Conservation (phyloP, 352 stramenopile species). For the Aphanomyces euteiches region DNA sequence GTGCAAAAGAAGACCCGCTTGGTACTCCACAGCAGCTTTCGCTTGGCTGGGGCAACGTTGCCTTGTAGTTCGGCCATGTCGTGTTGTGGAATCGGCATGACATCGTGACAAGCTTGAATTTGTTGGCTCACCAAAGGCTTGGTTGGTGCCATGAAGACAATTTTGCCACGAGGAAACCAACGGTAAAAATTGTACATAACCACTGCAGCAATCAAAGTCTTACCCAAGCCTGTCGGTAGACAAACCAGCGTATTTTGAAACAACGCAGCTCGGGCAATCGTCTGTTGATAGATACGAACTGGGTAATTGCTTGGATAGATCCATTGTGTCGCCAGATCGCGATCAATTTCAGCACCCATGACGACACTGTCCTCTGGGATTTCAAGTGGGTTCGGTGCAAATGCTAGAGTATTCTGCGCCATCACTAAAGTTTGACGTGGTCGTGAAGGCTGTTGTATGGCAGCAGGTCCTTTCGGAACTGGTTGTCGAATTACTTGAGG, state of each 20-base stretch:
- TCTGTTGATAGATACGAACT: constrained; percentile 93
- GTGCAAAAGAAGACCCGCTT: constrained; percentile 98
- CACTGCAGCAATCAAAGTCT: constrained; percentile 98
- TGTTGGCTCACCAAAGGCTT: constrained; percentile 98
- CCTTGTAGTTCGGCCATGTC: constrained; percentile 85
- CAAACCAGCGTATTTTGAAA: constrained; percentile 98
- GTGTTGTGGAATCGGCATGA: constrained; percentile 90
- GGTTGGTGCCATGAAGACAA: constrained; percentile 98
- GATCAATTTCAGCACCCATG: constrained; percentile 54
- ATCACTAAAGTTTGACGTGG: constrained; percentile 2
- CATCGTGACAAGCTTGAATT: constrained; percentile 93
- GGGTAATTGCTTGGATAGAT: constrained; percentile 90
- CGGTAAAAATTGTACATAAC: constrained; percentile 99
- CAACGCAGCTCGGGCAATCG: constrained; percentile 90
- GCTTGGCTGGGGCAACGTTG: constrained; percentile 58
- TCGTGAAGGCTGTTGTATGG: not conserved
- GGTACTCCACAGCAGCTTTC: constrained; percentile 86
- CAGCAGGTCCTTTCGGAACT: not conserved
- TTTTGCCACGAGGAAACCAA: constrained; percentile 94
- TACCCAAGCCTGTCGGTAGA: constrained; percentile 98
- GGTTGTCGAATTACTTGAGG: not conserved
- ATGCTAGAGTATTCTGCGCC: constrained; percentile 5
- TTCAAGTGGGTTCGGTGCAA: constrained; percentile 39
- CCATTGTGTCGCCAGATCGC: constrained; percentile 57
- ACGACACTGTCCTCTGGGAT: constrained; percentile 35